Evolutionary conservation across 2,329 filamentous ascomycete genomes (phyloP).

Genomic region (Colletotrichum zoysiae): DNA sequence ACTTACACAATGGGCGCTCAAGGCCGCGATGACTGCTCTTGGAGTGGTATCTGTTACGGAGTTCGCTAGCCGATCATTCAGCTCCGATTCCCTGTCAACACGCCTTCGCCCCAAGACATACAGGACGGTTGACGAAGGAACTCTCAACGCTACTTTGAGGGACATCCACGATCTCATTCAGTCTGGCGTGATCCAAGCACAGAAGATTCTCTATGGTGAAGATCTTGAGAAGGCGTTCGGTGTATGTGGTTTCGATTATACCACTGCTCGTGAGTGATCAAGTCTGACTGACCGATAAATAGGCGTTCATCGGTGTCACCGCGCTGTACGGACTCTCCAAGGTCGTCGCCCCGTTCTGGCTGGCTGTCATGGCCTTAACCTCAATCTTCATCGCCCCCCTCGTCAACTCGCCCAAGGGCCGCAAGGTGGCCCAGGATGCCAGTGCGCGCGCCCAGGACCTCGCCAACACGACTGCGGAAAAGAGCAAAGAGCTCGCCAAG

Average conservation of each 20-base stretch:
- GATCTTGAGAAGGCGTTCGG: conserved; percentile 23
- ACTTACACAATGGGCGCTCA: conserved; percentile 20
- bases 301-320: conserved; percentile 18
- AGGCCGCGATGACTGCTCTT: conserved; percentile 20
- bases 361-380: conserved; percentile 19
- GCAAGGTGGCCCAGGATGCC: conserved; percentile 12
- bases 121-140: conserved; percentile 10
- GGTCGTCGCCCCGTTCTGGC: conserved; percentile 23
- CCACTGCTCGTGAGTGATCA: background rate
- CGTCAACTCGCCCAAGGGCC: conserved; percentile 10
- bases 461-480: conserved; percentile 21
- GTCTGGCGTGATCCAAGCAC: conserved; percentile 8
- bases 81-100: conserved; percentile 12
- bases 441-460: conserved; percentile 23
- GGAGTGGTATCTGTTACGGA: conserved; percentile 29
- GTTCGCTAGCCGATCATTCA: conserved; percentile 24
- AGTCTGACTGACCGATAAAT: background rate
- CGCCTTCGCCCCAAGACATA: conserved; percentile 22
- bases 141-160: conserved; percentile 24
- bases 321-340: conserved; percentile 12
- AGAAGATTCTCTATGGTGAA: conserved; percentile 21
- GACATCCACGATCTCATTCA: conserved; percentile 35
- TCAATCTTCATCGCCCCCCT: conserved; percentile 25
- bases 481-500: conserved; percentile 10
- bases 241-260: background rate